Evolutionary conservation across 108 stramenopile genomes (phyloP).

Genomic region (Skeletonema costatum): DNA sequence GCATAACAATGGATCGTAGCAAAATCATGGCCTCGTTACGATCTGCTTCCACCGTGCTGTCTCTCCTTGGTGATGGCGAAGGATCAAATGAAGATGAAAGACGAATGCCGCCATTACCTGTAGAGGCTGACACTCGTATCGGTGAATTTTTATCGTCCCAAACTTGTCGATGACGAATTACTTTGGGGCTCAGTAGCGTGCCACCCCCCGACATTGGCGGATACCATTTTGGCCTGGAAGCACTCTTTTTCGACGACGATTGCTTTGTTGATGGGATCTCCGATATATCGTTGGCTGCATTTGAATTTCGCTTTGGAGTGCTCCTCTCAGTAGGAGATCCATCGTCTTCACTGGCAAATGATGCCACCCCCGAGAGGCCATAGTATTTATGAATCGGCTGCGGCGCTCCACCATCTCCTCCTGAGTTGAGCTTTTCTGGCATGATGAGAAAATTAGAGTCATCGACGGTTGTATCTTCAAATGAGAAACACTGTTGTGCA

Average conservation of each 20-base stretch:
- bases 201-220: conserved; percentile 1
- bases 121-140: background rate
- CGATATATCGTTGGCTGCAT: background rate
- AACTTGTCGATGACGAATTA: conserved; percentile 16
- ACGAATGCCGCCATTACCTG: background rate
- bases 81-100: conserved; percentile 17
- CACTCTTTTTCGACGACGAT: background rate
- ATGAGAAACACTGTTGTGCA: conserved; percentile 45
- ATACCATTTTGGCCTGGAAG: background rate
- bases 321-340: background rate
- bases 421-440: conserved; percentile 1
- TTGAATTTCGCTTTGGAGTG: background rate
- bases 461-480: conserved; percentile 45
- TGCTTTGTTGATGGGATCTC: background rate
- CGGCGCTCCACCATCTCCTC: background rate
- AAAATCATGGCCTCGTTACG: background rate
- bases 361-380: conserved; percentile 41
- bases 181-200: background rate
- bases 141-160: background rate
- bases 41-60: background rate
- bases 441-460: conserved; percentile 20
- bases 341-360: conserved; percentile 14
- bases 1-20: background rate
- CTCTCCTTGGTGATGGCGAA: background rate
- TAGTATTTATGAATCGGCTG: conserved; percentile 18